phyloP scores from a whole-genome alignment of 768 basidiomycete genomes.

The Lyophyllum semitale region DNA sequence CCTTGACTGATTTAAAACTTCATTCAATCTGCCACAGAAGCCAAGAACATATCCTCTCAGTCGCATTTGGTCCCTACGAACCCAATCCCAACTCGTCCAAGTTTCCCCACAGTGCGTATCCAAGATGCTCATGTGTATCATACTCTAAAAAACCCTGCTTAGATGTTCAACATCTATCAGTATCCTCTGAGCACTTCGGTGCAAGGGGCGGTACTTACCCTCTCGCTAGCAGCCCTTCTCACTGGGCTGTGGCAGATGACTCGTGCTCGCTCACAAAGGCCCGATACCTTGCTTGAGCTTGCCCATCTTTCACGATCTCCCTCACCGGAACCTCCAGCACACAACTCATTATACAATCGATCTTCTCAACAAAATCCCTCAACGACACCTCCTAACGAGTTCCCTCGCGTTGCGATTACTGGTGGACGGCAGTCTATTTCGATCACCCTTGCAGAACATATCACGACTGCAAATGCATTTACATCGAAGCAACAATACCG shows the following conservation, averaged over 20 bases:
- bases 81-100: not conserved
- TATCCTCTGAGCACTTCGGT: not conserved
- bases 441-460: not conserved
- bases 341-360: not conserved
- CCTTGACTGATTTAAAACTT: too few relatives aligned
- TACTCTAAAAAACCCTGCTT: not conserved
- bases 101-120: not conserved
- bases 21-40: too few relatives aligned
- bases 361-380: not conserved
- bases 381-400: not conserved
- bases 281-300: not conserved
- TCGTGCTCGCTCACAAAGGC: not conserved
- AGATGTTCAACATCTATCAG: not conserved
- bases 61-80: too few relatives aligned
- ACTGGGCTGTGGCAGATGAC: not conserved
- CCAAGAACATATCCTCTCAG: too few relatives aligned
- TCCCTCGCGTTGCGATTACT: not conserved
- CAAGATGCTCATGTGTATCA: not conserved
- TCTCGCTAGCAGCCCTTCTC: not conserved
- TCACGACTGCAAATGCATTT: not conserved
- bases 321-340: not conserved
- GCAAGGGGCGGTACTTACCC: not conserved
- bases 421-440: not conserved
- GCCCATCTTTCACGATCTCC: not conserved
- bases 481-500: not conserved